These are phyloP conservation scores for Stachybotrys chlorohalonatus DNA, from an alignment of 2,329 filamentous ascomycete genomes.

Conservation along the genomic window DNA sequence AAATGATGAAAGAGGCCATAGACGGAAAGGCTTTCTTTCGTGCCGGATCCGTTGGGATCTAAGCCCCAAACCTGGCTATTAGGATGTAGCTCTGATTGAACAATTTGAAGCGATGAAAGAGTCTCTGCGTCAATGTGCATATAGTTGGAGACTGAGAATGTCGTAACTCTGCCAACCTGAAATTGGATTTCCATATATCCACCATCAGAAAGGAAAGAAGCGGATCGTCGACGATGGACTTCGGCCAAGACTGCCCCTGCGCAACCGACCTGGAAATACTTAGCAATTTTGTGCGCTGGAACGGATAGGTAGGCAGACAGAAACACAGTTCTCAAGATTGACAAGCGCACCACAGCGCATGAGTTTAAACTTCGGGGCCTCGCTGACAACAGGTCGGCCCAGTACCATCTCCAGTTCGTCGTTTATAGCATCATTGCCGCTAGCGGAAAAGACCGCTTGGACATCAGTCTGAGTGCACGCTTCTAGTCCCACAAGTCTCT, in stretches of 20 bases:
- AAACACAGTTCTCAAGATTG: conserved; percentile 63
- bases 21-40: conserved; percentile 75
- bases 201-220: conserved; percentile 54
- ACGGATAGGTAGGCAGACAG: conserved; percentile 34
- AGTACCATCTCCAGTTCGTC: conserved; percentile 25
- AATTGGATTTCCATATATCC: conserved; percentile 40
- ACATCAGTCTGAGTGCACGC: conserved; percentile 5
- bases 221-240: conserved; percentile 51
- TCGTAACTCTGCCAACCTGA: conserved; percentile 55
- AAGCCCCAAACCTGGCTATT: conserved; percentile 66
- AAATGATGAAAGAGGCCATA: conserved; percentile 74
- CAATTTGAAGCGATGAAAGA: conserved; percentile 72
- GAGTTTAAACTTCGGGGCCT: conserved; percentile 48
- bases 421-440: conserved; percentile 2
- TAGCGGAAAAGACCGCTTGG: conserved; percentile 11
- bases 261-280: conserved; percentile 55
- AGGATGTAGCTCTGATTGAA: conserved; percentile 74
- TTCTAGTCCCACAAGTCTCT: conserved; percentile 46
- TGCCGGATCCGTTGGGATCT: conserved; percentile 35
- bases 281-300: conserved; percentile 3
- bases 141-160: conserved; percentile 57
- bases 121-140: conserved; percentile 82
- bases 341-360: conserved; percentile 62
- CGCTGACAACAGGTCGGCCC: conserved; percentile 25
- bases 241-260: conserved; percentile 80